A percentile compares a stretch with the other conserved stretches of the same genome.
phyloP scores from a whole-genome alignment of 2,329 filamentous ascomycete species.

The Cryphonectria parasitica region DNA sequence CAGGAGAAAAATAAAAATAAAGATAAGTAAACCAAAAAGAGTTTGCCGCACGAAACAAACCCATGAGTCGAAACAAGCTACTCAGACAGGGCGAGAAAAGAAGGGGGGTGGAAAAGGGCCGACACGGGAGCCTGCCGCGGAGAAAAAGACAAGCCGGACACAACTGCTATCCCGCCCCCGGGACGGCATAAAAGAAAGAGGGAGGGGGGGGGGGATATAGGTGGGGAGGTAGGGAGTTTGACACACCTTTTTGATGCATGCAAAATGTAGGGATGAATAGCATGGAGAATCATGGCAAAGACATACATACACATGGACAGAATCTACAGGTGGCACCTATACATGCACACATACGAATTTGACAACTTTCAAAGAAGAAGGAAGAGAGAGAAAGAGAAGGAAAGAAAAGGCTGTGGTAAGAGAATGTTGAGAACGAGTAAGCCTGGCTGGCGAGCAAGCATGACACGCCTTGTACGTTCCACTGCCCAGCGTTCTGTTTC shows the following conservation, averaged over 20 bases:
- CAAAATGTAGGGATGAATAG: neutral
- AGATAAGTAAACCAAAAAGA: neutral
- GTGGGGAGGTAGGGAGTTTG: neutral
- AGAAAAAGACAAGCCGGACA: neutral
- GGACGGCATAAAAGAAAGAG: neutral
- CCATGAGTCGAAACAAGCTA: neutral
- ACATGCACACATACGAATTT: neutral
- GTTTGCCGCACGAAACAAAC: neutral
- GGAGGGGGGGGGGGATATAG: too few species aligned
- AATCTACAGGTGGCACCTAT: neutral
- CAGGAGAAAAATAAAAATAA: too few species aligned
- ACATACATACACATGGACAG: neutral
- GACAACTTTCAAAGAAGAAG: neutral
- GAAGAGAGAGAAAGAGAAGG: neutral
- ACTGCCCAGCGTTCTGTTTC: neutral
- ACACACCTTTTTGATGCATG: neutral
- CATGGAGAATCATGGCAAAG: neutral
- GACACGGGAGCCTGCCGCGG: neutral
- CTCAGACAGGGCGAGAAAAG: neutral
- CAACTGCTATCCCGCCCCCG: neutral
- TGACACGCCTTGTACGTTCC: neutral
- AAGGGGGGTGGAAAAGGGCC: neutral
- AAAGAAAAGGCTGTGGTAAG: neutral
- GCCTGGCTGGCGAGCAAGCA: neutral
- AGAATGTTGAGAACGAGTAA: neutral